Evolutionary conservation across 1,139 yeast species (phyloP).

Genomic region (Blastobotrys petasosporus): DNA sequence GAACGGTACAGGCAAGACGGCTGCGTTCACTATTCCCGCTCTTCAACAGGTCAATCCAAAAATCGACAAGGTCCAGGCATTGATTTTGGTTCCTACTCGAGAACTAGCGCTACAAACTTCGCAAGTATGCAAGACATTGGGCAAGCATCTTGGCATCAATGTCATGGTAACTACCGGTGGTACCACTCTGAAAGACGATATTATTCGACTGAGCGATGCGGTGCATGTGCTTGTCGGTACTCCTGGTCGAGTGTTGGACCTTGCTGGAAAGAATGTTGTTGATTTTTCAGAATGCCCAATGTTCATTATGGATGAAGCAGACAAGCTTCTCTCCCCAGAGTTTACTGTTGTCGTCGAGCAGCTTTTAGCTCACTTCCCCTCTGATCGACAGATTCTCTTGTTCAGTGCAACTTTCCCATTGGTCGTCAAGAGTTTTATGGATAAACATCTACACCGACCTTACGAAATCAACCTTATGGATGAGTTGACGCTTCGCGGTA

Average conservation of each 20-base stretch:
- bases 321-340: slow-evolving; percentile 89
- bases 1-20: slow-evolving; percentile 98
- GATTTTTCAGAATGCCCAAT: slow-evolving; percentile 82
- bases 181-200: slow-evolving; percentile 89
- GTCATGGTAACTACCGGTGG: slow-evolving; percentile 99
- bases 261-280: slow-evolving; percentile 82
- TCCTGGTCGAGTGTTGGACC: slow-evolving; percentile 93
- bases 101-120: slow-evolving; percentile 96
- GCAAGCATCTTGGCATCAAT: slow-evolving; percentile 85
- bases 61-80: slow-evolving; percentile 76
- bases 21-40: slow-evolving; percentile 87
- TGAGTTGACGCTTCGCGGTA: slow-evolving; percentile 91
- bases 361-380: slow-evolving; percentile 75
- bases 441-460: slow-evolving; percentile 81
- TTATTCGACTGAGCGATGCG: slow-evolving; percentile 83
- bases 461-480: slow-evolving; percentile 97
- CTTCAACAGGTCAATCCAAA: slow-evolving; percentile 82
- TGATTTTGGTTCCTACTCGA: slow-evolving; percentile 88
- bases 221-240: slow-evolving; percentile 91
- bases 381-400: slow-evolving; percentile 73
- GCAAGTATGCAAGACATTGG: slow-evolving; percentile 94
- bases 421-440: slow-evolving; percentile 90
- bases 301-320: slow-evolving; percentile 98
- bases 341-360: slow-evolving; percentile 86
- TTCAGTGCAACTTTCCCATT: slow-evolving; percentile 96